Evolutionary conservation across 2,329 filamentous ascomycete species (phyloP), one percentile per base, ranked within the genome.

Genomic region (Botrytis cinerea): DNA sequence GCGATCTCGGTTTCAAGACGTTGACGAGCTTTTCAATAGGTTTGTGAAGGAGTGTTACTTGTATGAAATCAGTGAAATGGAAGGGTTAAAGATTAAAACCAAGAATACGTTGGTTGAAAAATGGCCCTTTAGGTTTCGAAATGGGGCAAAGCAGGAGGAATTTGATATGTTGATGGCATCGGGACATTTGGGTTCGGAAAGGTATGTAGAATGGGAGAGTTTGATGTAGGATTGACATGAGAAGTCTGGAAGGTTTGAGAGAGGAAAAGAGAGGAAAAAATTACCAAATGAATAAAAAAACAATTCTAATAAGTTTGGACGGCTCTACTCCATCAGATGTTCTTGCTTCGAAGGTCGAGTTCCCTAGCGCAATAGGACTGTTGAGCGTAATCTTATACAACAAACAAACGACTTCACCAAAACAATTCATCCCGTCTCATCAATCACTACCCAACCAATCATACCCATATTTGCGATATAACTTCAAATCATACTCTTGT

Each of bases 131-230:
- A 75, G 68, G 46, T 64, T 75, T 6, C 60, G 59, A 32, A 22
- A 45, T 12, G n/a, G 35, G 28, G 69, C 66, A 7, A 48, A n/a
- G 2, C 68, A 73, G 16, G 68, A 72, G 35, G 72, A 73, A 2
- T 73, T 73, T 60, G 68, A 66, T 16, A 46, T 20, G 2, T 32
- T 71, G n/a, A 35, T 66, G 22, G 68, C 66, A 25, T 60, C 40
- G 12, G 69, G 60, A 25, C 38, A 40, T 20, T 6, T 10, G 16
- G 69, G 69, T 9, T 64, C 45, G 3, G 72, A 73, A 61, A 70
- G 68, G 16, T 71, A 72, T 62, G 74, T 5, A 70, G 75, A 0
- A 80, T 80, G 3, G 84, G 82, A 72, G 79, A 83, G 3, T 38
- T 70, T 62, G 54, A 62, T 35, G 18, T 70, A 70, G 54, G 46